Conservation (phyloP, 495 filamentous ascomycete species). For the Tuber brumale region DNA sequence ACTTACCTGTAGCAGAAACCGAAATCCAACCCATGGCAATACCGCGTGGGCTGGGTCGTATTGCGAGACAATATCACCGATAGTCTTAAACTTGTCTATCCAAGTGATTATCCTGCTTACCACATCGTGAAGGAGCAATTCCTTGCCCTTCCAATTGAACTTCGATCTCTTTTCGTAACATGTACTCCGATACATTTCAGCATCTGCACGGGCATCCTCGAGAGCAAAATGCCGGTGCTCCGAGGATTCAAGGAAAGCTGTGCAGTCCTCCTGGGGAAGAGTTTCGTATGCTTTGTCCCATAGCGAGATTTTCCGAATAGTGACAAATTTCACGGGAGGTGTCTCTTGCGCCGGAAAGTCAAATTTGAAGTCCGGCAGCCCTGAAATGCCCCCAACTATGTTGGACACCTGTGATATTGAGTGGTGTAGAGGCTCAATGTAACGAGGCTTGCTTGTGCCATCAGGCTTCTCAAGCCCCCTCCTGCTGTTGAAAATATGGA, state of each 20-base stretch:
- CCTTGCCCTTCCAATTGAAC: constrained; percentile 36
- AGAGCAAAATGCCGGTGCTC: neutral
- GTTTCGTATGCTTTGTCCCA: constrained; percentile 11
- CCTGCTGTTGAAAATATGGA: neutral
- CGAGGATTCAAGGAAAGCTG: neutral
- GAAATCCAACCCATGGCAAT: constrained; percentile 47
- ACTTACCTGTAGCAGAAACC: constrained; percentile 45
- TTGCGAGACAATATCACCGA: constrained; percentile 44
- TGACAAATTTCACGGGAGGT: neutral
- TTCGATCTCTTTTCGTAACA: constrained; percentile 31
- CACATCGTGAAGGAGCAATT: constrained; percentile 42
- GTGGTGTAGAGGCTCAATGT: neutral
- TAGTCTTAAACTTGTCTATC: constrained; percentile 44
- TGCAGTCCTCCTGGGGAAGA: constrained; percentile 8
- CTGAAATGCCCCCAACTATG: neutral
- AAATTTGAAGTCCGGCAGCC: too few species aligned
- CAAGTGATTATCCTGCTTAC: constrained; percentile 44
- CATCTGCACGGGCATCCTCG: neutral
- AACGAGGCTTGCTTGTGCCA: neutral
- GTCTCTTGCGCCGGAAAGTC: neutral
- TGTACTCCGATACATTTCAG: neutral
- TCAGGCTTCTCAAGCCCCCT: neutral
- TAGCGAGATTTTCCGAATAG: neutral
- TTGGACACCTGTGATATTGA: neutral
- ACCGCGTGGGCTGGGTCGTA: constrained; percentile 46